phyloP scores from a whole-genome alignment of 768 basidiomycete genomes.

The Kwoniella shandongensis region DNA sequence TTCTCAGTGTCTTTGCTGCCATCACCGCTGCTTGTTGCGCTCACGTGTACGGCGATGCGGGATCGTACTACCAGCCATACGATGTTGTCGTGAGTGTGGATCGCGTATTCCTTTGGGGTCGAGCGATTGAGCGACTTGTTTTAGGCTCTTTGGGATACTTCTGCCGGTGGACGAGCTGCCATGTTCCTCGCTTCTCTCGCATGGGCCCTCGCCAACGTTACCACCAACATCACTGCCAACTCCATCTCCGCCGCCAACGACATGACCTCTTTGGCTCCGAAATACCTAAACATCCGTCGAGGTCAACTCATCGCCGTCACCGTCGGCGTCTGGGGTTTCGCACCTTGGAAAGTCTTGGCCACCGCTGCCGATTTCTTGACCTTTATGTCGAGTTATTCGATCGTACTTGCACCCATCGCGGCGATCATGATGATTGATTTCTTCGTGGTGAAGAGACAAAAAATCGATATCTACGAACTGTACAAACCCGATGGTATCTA shows the following conservation, averaged over 20 bases:
- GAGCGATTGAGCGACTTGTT: neutral
- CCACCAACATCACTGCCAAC: slow-evolving; percentile 42
- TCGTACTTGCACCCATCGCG: slow-evolving; percentile 47
- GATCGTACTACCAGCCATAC: slow-evolving; percentile 38
- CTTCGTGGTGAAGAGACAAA: slow-evolving; percentile 33
- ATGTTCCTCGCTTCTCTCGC: slow-evolving; percentile 35
- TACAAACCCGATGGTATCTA: slow-evolving; percentile 43
- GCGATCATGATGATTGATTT: slow-evolving; percentile 39
- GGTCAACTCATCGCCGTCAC: slow-evolving; percentile 41
- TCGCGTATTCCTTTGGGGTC: neutral
- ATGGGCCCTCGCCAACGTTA: slow-evolving; percentile 42
- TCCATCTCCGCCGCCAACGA: slow-evolving; percentile 48
- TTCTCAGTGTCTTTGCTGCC: slow-evolving; percentile 35
- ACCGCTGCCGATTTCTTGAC: slow-evolving; percentile 35
- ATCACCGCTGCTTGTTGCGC: slow-evolving; percentile 39
- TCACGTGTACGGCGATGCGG: slow-evolving; percentile 27
- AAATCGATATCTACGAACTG: slow-evolving; percentile 38
- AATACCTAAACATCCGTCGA: slow-evolving; percentile 49
- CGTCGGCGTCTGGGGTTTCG: slow-evolving; percentile 39
- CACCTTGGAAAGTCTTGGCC: slow-evolving; percentile 44
- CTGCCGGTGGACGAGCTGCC: slow-evolving; percentile 31
- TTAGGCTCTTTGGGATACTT: slow-evolving; percentile 37
- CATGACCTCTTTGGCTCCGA: slow-evolving; percentile 40
- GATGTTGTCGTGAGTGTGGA: slow-evolving; percentile 31
- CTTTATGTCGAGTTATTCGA: slow-evolving; percentile 45